These are phyloP conservation scores for Mycosphaerella arachidis DNA, from an alignment of 2,329 filamentous ascomycete species.

Conservation along the genomic window DNA sequence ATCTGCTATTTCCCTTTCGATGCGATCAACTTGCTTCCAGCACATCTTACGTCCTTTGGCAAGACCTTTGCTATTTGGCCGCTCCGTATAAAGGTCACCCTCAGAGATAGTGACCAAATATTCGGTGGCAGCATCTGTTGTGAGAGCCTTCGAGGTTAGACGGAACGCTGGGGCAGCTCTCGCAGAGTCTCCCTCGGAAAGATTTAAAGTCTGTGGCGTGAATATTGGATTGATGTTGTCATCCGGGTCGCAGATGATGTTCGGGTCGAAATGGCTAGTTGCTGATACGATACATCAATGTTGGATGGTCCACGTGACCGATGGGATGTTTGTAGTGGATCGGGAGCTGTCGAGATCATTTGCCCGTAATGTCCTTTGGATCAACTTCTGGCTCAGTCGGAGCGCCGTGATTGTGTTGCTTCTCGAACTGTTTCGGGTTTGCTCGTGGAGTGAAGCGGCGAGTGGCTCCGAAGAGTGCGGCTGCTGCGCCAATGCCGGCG, in stretches of 20 bases:
- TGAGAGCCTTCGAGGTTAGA: background rate
- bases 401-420: background rate
- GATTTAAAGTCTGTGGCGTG: background rate
- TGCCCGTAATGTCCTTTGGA: background rate
- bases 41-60: background rate
- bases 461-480: background rate
- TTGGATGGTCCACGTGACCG: background rate
- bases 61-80: background rate
- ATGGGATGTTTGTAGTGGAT: too few relatives aligned
- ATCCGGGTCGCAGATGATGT: background rate
- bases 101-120: background rate
- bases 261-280: background rate
- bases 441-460: slow-evolving; percentile 1
- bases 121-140: background rate
- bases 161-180: background rate
- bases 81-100: background rate
- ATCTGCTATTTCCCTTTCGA: background rate
- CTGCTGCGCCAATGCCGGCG: slow-evolving; percentile 1
- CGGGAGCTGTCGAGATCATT: background rate
- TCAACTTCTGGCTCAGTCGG: background rate
- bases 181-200: background rate
- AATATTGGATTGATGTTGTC: background rate
- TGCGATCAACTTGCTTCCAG: background rate
- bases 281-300: background rate
- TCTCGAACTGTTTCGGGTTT: background rate